Conservation (phyloP, 2,329 filamentous ascomycete genomes). For the Fusarium lateritium region DNA sequence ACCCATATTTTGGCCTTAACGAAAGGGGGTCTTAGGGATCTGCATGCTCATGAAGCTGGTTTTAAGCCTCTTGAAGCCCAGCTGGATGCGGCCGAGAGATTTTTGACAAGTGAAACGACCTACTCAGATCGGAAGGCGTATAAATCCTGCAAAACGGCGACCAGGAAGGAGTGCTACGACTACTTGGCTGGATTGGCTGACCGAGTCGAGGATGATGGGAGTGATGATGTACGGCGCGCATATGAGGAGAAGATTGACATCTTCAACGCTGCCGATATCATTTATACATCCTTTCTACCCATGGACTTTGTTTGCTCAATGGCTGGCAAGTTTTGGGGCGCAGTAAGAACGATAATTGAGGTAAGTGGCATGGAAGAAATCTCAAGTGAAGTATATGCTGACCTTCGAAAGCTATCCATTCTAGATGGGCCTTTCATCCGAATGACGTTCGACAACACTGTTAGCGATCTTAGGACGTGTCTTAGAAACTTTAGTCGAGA, state of each 20-base stretch:
- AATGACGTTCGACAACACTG: slow-evolving; percentile 15
- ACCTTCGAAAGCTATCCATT: slow-evolving; percentile 27
- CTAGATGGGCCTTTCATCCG: slow-evolving; percentile 4
- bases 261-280: slow-evolving; percentile 57
- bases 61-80: slow-evolving; percentile 41
- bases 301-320: slow-evolving; percentile 55
- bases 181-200: slow-evolving; percentile 44
- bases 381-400: slow-evolving; percentile 4
- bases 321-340: slow-evolving; percentile 61
- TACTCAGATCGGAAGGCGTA: slow-evolving; percentile 51
- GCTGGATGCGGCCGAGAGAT: slow-evolving; percentile 48
- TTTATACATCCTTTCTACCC: slow-evolving; percentile 62
- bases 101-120: slow-evolving; percentile 46
- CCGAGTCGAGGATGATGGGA: slow-evolving; percentile 44
- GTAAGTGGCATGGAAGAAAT: slow-evolving; percentile 42
- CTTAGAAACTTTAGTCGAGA: slow-evolving; percentile 47
- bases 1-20: slow-evolving; percentile 43
- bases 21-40: background rate
- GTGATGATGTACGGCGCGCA: slow-evolving; percentile 42
- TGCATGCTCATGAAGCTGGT: background rate
- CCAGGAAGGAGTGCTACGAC: slow-evolving; percentile 44
- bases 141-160: slow-evolving; percentile 42
- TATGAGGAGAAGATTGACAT: slow-evolving; percentile 57
- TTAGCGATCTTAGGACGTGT: slow-evolving; percentile 33
- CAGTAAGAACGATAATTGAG: slow-evolving; percentile 51